Evolutionary conservation across 306 rosid species (phyloP).

Genomic region (Psophocarpus tetragonolobus): DNA sequence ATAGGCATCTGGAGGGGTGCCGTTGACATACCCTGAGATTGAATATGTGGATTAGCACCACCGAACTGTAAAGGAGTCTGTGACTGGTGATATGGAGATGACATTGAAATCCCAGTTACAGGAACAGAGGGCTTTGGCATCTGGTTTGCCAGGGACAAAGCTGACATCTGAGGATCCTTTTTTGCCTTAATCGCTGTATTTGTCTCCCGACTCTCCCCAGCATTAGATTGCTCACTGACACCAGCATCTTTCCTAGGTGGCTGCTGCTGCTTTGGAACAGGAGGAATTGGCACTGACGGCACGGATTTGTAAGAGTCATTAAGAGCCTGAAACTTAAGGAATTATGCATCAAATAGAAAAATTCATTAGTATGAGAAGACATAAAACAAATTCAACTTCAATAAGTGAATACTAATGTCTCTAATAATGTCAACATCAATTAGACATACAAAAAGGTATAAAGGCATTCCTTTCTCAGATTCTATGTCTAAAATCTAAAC

Average conservation of each 20-base stretch:
- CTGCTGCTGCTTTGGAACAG: conserved; percentile 77
- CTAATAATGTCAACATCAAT: neutral
- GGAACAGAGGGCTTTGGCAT: conserved; percentile 65
- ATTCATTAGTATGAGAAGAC: neutral
- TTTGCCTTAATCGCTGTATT: conserved; percentile 49
- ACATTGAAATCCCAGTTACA: conserved; percentile 66
- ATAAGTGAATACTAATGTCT: neutral
- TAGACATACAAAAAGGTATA: neutral
- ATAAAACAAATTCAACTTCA: neutral
- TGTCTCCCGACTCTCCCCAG: conserved; percentile 39
- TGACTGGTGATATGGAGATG: conserved; percentile 65
- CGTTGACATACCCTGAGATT: conserved; percentile 73
- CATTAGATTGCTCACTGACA: conserved; percentile 50
- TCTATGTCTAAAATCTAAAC: conserved; percentile 4
- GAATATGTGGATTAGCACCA: conserved; percentile 78
- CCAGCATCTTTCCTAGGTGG: conserved; percentile 64
- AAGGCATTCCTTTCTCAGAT: neutral
- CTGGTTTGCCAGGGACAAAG: conserved; percentile 53
- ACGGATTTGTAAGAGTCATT: conserved; percentile 56
- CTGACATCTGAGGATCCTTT: conserved; percentile 57
- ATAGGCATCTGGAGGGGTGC: conserved; percentile 71
- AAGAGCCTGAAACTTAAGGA: conserved; percentile 58
- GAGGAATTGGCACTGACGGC: conserved; percentile 65
- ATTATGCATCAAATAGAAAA: conserved; percentile 25
- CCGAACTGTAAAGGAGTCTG: conserved; percentile 75